Base-by-base conservation (phyloP, 768 basidiomycete species). In the Mycena vulgaris region DNA sequence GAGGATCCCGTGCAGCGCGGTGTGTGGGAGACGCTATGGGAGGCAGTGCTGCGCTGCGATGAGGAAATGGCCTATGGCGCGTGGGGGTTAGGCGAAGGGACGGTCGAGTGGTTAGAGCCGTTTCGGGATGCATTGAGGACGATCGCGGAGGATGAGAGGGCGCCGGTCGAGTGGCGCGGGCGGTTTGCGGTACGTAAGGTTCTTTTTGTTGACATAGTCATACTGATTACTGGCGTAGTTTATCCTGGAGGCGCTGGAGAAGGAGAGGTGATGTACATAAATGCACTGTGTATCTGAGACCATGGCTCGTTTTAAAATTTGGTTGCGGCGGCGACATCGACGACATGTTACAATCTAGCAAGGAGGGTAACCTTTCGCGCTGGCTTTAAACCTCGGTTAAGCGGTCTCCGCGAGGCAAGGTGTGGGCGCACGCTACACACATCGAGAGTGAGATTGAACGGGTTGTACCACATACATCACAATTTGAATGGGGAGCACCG, bases 21-120 rank as follows among this genome's bases (percentile, higher is more conserved):
- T 4, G 57, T 59, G 28, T 72, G 67, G 66, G 71, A 72, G 57
- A 72, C 67, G 27, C 35, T 72, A 27, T 72, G 71, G 71, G 71
- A 55, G 10, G 61, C 67, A n/a, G 58, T 69, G 35, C 25, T 45
- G 28, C 23, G 19, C 13, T 42, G 62, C 39, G 61, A 61, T 11
- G 58, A 52, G 14, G 66, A 58, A 16, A 68, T 68, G 70, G 56
- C 47, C 5, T 47, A 52, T 21, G 70, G 62, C 1, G 35, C 9
- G 25, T 68, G 66, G 59, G 70, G 66, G 14, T 19, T 21, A 17
- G 59, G 47, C 13, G 23, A 5, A 10, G 7, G 42, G n/a, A 9
- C 57, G 17, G n/a, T n/a, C 25, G 52, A 67, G 45, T 19, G 48
- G 61, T 33, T 66, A 49, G 58, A 21, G 10, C 8, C 47, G 23